Percentiles rank a stretch among this genome's conserved stretches.
Conservation (phyloP, 1,139 yeast genomes). For the Maudiozyma humilis region DNA sequence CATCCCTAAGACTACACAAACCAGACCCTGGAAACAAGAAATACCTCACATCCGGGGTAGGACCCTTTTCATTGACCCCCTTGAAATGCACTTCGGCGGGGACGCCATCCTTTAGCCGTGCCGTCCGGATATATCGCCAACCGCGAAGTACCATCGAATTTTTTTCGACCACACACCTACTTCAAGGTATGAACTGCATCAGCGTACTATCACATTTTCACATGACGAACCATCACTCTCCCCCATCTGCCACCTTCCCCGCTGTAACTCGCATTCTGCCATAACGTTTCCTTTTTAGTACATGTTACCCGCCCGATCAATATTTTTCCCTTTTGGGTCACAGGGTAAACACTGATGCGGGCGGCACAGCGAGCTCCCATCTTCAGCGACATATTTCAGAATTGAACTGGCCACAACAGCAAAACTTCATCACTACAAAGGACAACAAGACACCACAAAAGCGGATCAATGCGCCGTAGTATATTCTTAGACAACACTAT, state of each 20-base stretch:
- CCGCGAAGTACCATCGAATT: too few relatives aligned
- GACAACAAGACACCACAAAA: neutral
- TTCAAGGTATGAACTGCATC: too few relatives aligned
- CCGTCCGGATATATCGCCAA: neutral
- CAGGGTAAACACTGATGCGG: neutral
- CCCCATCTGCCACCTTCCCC: neutral
- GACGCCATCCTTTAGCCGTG: neutral
- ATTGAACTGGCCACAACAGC: neutral
- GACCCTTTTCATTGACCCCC: too few relatives aligned
- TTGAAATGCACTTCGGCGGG: neutral
- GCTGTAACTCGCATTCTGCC: neutral
- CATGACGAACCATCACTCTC: too few relatives aligned
- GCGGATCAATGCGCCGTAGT: slow-evolving; percentile 23
- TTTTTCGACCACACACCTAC: too few relatives aligned
- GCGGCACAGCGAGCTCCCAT: neutral
- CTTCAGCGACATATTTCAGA: neutral
- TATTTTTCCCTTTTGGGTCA: neutral
- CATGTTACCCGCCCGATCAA: neutral
- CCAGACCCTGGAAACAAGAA: too few relatives aligned
- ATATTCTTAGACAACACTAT: slow-evolving; percentile 31
- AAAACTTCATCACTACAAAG: neutral
- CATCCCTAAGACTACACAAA: too few relatives aligned
- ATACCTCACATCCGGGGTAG: too few relatives aligned
- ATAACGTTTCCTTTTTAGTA: neutral
- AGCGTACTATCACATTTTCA: too few relatives aligned